phyloP scores from a whole-genome alignment of 2,329 filamentous ascomycete species.

The Aspergillus awamori region DNA sequence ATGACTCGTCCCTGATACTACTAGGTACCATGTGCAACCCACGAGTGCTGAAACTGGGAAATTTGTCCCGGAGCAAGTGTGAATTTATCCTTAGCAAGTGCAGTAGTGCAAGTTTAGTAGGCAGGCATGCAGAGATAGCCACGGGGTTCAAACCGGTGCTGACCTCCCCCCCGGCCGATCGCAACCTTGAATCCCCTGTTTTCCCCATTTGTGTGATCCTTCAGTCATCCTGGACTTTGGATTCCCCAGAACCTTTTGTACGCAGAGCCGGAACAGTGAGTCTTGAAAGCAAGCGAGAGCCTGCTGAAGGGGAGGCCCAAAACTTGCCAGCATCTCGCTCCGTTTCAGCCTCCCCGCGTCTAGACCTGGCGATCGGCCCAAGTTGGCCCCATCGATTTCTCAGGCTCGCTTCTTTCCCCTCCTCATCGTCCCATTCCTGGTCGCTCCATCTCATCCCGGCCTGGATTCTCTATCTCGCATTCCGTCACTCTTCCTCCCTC shows the following conservation, averaged over 20 bases:
- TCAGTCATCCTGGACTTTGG: too few relatives aligned
- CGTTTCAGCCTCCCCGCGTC: conserved; percentile 32
- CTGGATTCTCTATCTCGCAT: background rate
- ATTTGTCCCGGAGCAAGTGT: background rate
- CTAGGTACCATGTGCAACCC: background rate
- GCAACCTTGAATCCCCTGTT: background rate
- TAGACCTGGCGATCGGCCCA: conserved; percentile 37
- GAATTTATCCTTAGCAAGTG: background rate
- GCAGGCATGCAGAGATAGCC: background rate
- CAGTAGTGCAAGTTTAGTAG: background rate
- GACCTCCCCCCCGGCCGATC: background rate
- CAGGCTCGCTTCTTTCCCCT: conserved; percentile 17
- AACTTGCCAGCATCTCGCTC: background rate
- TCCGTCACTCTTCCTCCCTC: conserved; percentile 7
- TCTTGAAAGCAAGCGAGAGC: background rate
- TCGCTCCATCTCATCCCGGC: conserved; percentile 2
- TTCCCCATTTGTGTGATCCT: too few relatives aligned
- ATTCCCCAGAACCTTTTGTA: too few relatives aligned
- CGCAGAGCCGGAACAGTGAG: too few relatives aligned
- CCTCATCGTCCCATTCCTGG: conserved; percentile 16
- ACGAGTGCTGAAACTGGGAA: background rate
- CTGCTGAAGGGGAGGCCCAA: background rate
- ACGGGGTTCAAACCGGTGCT: background rate
- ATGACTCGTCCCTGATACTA: background rate
- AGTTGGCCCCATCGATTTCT: conserved; percentile 28